Percentiles rank a stretch among this genome's conserved stretches.
Conservation (phyloP, 306 rosid species). For the Vachellia collinsii region DNA sequence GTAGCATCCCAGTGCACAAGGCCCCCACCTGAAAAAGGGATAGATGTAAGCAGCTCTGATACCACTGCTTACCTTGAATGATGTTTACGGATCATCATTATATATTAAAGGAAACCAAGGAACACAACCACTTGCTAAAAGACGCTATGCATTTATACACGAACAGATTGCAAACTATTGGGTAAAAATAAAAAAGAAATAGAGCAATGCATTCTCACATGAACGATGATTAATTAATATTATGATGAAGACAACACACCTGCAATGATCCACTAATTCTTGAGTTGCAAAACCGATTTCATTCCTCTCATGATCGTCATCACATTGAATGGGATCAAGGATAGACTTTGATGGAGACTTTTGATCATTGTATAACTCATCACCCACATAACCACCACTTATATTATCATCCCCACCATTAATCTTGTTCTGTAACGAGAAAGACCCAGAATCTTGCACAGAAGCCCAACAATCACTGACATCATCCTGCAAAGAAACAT, state of each 20-base stretch:
- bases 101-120: too few relatives aligned
- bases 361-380: constrained; percentile 46
- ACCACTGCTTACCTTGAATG: too few relatives aligned
- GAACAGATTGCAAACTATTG: neutral
- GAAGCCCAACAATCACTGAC: constrained; percentile 57
- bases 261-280: constrained; percentile 45
- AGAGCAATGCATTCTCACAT: too few relatives aligned
- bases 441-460: constrained; percentile 48
- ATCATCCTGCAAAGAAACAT: constrained; percentile 50
- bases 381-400: constrained; percentile 5
- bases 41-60: too few relatives aligned
- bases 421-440: constrained; percentile 50
- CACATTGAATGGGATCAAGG: neutral
- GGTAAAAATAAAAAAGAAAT: neutral
- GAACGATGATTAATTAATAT: too few relatives aligned
- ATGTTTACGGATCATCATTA: too few relatives aligned
- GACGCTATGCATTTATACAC: too few relatives aligned
- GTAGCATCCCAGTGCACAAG: too few relatives aligned
- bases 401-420: constrained; percentile 6
- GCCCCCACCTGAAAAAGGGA: too few relatives aligned
- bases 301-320: constrained; percentile 25
- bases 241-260: constrained; percentile 44
- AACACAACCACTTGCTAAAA: too few relatives aligned
- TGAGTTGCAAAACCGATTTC: constrained; percentile 48
- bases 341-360: constrained; percentile 17